A percentile compares a stretch with the other conserved stretches of the same genome.
These are phyloP conservation scores for Alternaria atra DNA, from an alignment of 2,329 filamentous ascomycete genomes.

Conservation along the genomic window DNA sequence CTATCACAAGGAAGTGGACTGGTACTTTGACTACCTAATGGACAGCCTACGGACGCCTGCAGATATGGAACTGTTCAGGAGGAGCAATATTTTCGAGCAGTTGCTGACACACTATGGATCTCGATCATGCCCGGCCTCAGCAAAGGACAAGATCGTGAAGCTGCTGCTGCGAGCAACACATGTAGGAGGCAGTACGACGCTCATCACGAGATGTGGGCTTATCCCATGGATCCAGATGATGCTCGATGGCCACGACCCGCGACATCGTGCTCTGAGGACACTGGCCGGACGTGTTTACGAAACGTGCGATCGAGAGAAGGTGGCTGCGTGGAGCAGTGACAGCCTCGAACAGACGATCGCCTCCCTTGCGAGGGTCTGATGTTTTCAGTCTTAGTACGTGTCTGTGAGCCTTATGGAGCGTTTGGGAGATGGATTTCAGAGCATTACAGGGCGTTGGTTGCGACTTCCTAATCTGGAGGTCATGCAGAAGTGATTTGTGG, in stretches of 20 bases:
- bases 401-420: conserved; percentile 3
- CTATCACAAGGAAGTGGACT: conserved; percentile 73
- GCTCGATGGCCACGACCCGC: conserved; percentile 57
- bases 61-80: conserved; percentile 69
- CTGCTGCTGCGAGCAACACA: conserved; percentile 73
- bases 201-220: conserved; percentile 78
- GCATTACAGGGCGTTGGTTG: conserved; percentile 21
- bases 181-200: conserved; percentile 77
- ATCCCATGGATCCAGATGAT: conserved; percentile 77
- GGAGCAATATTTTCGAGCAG: conserved; percentile 76
- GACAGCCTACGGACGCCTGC: conserved; percentile 68
- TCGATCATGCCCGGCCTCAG: conserved; percentile 67
- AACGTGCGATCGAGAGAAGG: conserved; percentile 72
- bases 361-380: conserved; percentile 17
- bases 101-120: conserved; percentile 74
- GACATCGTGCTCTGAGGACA: conserved; percentile 62
- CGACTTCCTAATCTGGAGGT: conserved; percentile 6
- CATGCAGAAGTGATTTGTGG: conserved; percentile 4
- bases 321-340: conserved; percentile 70
- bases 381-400: conserved; percentile 4
- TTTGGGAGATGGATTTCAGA: conserved; percentile 4
- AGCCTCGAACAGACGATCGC: conserved; percentile 24
- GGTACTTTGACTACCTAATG: conserved; percentile 76
- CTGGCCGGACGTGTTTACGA: conserved; percentile 69
- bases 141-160: conserved; percentile 70